Evolutionary conservation across 1,284 basidiomycete genomes (phyloP).

Genomic region (Veloboletus limbatus): DNA sequence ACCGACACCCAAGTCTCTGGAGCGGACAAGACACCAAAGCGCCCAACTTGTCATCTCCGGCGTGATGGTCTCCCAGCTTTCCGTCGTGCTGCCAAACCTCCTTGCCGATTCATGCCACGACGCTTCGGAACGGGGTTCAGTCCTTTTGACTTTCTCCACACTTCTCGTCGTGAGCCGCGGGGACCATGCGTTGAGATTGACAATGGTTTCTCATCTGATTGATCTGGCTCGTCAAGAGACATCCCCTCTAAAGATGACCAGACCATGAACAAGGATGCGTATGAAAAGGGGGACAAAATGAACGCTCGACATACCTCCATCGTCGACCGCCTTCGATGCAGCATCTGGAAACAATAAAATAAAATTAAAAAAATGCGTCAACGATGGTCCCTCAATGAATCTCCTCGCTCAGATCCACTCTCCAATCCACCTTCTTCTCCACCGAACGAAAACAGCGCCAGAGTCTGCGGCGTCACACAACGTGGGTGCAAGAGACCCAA

Average conservation of each 20-base stretch:
- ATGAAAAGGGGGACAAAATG: constrained; percentile 1
- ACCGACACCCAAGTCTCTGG: too few species aligned
- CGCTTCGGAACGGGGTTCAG: constrained; percentile 49
- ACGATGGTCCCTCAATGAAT: constrained; percentile 15
- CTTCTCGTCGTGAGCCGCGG: constrained; percentile 64
- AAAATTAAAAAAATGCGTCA: constrained; percentile 17
- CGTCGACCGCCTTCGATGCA: constrained; percentile 12
- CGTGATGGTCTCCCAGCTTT: constrained; percentile 69
- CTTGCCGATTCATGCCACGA: constrained; percentile 65
- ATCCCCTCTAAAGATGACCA: constrained; percentile 46
- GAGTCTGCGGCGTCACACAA: constrained; percentile 52
- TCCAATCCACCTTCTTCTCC: not conserved
- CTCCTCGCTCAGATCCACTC: constrained; percentile 1
- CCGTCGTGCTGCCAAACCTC: constrained; percentile 52
- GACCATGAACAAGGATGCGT: constrained; percentile 9
- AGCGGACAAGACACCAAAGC: not conserved
- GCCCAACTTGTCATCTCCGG: constrained; percentile 47
- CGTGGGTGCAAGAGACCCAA: constrained; percentile 43
- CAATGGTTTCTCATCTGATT: constrained; percentile 31
- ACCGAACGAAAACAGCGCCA: constrained; percentile 37
- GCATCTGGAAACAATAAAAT: constrained; percentile 22
- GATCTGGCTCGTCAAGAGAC: constrained; percentile 43
- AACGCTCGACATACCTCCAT: constrained; percentile 29
- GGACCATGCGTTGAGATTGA: constrained; percentile 73
- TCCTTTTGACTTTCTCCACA: constrained; percentile 75